These are phyloP conservation scores for Xylaria sp. DNA, from an alignment of 2,329 filamentous ascomycete genomes.

Conservation along the genomic window DNA sequence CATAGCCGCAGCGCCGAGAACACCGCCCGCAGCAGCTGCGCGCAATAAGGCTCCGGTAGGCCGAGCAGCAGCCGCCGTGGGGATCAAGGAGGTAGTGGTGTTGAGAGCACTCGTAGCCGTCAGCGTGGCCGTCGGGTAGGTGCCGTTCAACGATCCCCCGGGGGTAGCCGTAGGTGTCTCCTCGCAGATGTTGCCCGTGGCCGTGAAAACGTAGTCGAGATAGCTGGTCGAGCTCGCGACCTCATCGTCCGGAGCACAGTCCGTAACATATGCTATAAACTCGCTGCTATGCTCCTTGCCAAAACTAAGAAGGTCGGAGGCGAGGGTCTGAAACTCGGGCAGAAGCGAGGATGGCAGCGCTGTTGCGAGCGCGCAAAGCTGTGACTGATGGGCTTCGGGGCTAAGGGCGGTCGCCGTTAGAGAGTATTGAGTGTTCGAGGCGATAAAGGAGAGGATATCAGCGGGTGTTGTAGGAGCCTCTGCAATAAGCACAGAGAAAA, in stretches of 20 bases:
- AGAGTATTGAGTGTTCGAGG: conserved; percentile 15
- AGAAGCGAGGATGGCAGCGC: conserved; percentile 21
- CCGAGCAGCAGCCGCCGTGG: background rate
- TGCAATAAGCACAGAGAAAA: background rate
- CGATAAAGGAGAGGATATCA: conserved; percentile 20
- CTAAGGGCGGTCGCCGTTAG: background rate
- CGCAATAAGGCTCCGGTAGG: background rate
- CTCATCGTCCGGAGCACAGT: background rate
- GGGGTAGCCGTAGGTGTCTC: conserved; percentile 4
- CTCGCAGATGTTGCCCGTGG: conserved; percentile 23
- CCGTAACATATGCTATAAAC: conserved; percentile 15
- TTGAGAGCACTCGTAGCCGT: background rate
- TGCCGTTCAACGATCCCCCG: no score
- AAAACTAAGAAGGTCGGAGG: background rate
- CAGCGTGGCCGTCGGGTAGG: background rate
- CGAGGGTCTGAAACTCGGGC: conserved; percentile 14
- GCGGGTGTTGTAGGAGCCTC: conserved; percentile 18
- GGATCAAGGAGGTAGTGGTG: background rate
- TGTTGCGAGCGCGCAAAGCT: conserved; percentile 19
- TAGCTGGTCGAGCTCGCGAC: conserved; percentile 23
- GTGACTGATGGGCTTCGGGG: conserved; percentile 12
- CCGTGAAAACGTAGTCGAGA: conserved; percentile 15
- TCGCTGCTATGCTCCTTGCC: conserved; percentile 7
- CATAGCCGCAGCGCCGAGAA: no score
- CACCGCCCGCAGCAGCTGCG: no score